A percentile compares a stretch with the other conserved stretches of the same genome.
Conservation (phyloP, 208 protist genomes). For the Vickermania ingenoplastis region DNA sequence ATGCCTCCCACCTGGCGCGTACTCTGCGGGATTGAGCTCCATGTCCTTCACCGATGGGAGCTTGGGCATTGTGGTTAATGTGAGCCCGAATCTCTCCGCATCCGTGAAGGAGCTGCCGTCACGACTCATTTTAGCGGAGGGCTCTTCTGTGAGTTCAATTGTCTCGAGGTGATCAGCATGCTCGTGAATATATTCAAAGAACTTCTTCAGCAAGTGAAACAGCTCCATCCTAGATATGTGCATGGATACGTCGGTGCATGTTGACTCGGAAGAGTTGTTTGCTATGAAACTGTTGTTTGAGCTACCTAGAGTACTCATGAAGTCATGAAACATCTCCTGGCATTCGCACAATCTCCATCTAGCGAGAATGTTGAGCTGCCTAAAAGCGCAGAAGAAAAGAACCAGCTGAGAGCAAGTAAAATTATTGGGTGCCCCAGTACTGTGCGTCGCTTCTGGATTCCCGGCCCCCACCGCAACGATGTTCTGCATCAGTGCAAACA, state of each 20-base stretch:
- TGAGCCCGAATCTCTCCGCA: slow-evolving; percentile 65
- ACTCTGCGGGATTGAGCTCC: neutral
- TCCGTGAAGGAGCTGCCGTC: slow-evolving; percentile 43
- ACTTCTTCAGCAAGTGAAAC: slow-evolving; percentile 58
- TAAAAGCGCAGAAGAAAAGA: slow-evolving; percentile 61
- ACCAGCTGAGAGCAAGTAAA: slow-evolving; percentile 26
- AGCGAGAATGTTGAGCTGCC: slow-evolving; percentile 63
- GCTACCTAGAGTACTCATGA: neutral
- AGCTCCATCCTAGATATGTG: slow-evolving; percentile 65
- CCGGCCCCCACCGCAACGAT: slow-evolving; percentile 43
- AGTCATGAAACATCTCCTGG: slow-evolving; percentile 58
- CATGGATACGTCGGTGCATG: slow-evolving; percentile 8
- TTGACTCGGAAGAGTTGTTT: slow-evolving; percentile 4
- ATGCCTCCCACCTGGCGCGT: slow-evolving; percentile 12
- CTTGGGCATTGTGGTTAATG: slow-evolving; percentile 19
- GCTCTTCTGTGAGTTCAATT: slow-evolving; percentile 20
- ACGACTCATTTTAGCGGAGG: neutral
- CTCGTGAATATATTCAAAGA: slow-evolving; percentile 53
- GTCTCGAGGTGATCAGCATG: slow-evolving; percentile 48
- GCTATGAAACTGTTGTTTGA: neutral
- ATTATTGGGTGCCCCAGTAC: slow-evolving; percentile 8
- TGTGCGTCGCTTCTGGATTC: slow-evolving; percentile 11
- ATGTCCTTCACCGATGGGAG: slow-evolving; percentile 15
- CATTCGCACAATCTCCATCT: slow-evolving; percentile 57
- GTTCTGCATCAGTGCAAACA: slow-evolving; percentile 71